phyloP scores from a whole-genome alignment of 2,329 filamentous ascomycete species.

The Apiospora rasikravindrae region DNA sequence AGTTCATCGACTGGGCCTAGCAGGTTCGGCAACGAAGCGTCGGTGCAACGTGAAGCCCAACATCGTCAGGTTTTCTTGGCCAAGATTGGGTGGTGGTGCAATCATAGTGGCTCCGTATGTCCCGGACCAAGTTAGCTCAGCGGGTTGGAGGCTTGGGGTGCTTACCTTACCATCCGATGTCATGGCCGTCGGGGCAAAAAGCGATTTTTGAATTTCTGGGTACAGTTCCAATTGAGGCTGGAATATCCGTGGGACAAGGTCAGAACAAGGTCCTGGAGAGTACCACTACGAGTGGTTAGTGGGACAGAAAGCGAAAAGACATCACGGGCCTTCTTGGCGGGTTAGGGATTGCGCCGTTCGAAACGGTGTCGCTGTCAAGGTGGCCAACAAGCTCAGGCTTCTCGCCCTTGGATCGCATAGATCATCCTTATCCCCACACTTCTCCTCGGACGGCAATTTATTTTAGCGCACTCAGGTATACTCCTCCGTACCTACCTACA shows the following conservation, averaged over 20 bases:
- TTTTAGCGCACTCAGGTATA: constrained; percentile 14
- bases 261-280: not conserved
- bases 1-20: not conserved
- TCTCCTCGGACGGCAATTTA: constrained; percentile 19
- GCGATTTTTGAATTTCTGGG: constrained; percentile 4
- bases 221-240: constrained; percentile 12
- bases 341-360: constrained; percentile 12
- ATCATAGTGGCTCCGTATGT: not conserved
- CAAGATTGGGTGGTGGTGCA: constrained; percentile 9
- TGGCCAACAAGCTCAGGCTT: constrained; percentile 1
- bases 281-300: not conserved
- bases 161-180: constrained; percentile 15
- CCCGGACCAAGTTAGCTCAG: constrained; percentile 6
- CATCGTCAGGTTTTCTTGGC: constrained; percentile 10
- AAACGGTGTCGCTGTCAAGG: constrained; percentile 8
- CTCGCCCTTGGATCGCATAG: not conserved
- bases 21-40: not conserved
- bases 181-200: constrained; percentile 15
- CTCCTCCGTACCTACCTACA: not conserved
- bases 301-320: not conserved
- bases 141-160: constrained; percentile 14
- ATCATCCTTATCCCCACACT: constrained; percentile 16
- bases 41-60: constrained; percentile 9
- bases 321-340: constrained; percentile 11
- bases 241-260: constrained; percentile 12